A percentile compares a stretch with the other conserved stretches of the same genome.
Conservation (phyloP, 202 grass and related monocot species). For the Panicum hallii region DNA sequence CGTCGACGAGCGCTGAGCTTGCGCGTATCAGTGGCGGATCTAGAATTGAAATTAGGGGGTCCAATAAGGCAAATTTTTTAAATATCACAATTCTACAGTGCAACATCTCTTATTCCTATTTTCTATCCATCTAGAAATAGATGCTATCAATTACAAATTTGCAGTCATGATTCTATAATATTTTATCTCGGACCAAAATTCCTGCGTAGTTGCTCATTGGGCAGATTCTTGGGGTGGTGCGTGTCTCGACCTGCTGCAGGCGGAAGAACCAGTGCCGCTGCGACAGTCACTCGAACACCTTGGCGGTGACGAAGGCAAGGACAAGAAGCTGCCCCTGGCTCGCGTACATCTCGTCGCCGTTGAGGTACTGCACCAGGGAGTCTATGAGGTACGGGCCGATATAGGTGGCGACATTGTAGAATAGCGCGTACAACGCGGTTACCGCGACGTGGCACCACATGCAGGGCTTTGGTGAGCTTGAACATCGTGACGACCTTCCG, state of each 20-base stretch:
- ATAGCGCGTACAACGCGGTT: conserved; percentile 68
- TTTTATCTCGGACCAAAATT: too few species aligned
- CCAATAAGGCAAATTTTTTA: too few species aligned
- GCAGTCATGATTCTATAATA: too few species aligned
- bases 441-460: conserved; percentile 66
- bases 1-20: too few species aligned
- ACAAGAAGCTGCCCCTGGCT: neutral
- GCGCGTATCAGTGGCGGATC: too few species aligned
- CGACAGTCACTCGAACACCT: neutral
- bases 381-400: conserved; percentile 58
- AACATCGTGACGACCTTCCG: conserved; percentile 52
- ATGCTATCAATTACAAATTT: too few species aligned
- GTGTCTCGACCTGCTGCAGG: conserved; percentile 60
- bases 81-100: too few species aligned
- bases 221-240: neutral
- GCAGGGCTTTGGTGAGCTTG: conserved; percentile 70
- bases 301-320: neutral
- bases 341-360: conserved; percentile 6
- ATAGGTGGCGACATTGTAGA: conserved; percentile 70
- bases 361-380: conserved; percentile 28
- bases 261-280: conserved; percentile 71
- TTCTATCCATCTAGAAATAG: too few species aligned
- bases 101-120: too few species aligned
- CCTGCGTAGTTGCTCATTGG: too few species aligned
- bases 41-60: too few species aligned